Evolutionary conservation across 257 asterid species (phyloP).

Genomic region (Cynanchum wilfordii): DNA sequence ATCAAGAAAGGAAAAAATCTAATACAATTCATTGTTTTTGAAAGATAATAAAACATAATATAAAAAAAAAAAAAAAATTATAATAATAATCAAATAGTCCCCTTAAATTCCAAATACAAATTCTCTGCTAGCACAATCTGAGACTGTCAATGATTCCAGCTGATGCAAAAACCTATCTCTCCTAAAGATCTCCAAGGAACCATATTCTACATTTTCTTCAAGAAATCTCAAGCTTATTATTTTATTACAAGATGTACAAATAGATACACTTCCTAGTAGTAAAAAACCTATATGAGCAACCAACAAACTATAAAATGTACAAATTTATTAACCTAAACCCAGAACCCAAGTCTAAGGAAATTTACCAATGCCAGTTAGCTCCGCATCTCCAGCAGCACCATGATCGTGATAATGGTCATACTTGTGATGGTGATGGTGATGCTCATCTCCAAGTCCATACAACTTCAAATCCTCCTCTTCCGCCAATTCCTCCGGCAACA

Average conservation of each 20-base stretch:
- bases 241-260: background rate
- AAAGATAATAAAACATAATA: background rate
- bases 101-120: background rate
- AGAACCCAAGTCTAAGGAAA: background rate
- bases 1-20: background rate
- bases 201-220: background rate
- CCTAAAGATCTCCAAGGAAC: background rate
- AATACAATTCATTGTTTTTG: background rate
- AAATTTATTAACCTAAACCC: background rate
- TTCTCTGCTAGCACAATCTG: background rate
- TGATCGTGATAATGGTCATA: slow-evolving; percentile 28
- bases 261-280: background rate
- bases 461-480: slow-evolving; percentile 84
- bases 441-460: slow-evolving; percentile 43
- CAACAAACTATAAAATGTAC: background rate
- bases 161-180: background rate
- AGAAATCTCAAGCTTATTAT: background rate
- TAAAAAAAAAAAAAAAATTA: too few species aligned
- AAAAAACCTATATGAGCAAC: background rate
- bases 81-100: background rate
- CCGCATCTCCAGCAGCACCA: slow-evolving; percentile 20
- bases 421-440: slow-evolving; percentile 25
- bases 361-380: slow-evolving; percentile 71
- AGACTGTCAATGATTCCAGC: background rate
- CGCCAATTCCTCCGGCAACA: slow-evolving; percentile 85